Conservation (phyloP, 2,329 filamentous ascomycete species). For the Aspergillus fijiensis region DNA sequence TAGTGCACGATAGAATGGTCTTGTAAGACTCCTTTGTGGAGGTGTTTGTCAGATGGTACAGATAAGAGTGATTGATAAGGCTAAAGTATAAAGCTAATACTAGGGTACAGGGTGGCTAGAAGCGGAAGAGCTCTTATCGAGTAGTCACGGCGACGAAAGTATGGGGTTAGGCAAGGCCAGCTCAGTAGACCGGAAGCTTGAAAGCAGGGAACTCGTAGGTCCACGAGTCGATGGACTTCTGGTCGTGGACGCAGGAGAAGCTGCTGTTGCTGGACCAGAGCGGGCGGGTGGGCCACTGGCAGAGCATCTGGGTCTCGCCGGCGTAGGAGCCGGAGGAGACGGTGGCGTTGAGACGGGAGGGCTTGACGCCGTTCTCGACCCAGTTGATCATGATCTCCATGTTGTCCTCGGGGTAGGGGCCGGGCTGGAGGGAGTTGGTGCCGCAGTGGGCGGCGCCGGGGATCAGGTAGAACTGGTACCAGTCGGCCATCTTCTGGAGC, state of each 20-base stretch:
- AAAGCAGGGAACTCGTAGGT: constrained; percentile 17
- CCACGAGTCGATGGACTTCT: constrained; percentile 19
- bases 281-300: constrained; percentile 36
- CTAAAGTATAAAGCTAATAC: no score
- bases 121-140: no score
- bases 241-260: constrained; percentile 18
- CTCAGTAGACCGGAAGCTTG: constrained; percentile 19
- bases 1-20: no score
- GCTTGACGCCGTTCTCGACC: constrained; percentile 52
- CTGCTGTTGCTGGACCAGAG: constrained; percentile 24
- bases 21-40: no score
- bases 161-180: no score
- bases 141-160: no score
- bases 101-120: no score
- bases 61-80: no score
- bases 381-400: constrained; percentile 51
- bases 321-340: constrained; percentile 31
- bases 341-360: constrained; percentile 47
- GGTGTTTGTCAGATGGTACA: no score
- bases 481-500: constrained; percentile 48
- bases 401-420: constrained; percentile 49
- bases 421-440: constrained; percentile 47
- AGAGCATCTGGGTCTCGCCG: constrained; percentile 36
- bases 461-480: constrained; percentile 57
- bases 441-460: constrained; percentile 56